These are phyloP conservation scores for Quercus glauca DNA, from an alignment of 306 rosid species.

Conservation along the genomic window DNA sequence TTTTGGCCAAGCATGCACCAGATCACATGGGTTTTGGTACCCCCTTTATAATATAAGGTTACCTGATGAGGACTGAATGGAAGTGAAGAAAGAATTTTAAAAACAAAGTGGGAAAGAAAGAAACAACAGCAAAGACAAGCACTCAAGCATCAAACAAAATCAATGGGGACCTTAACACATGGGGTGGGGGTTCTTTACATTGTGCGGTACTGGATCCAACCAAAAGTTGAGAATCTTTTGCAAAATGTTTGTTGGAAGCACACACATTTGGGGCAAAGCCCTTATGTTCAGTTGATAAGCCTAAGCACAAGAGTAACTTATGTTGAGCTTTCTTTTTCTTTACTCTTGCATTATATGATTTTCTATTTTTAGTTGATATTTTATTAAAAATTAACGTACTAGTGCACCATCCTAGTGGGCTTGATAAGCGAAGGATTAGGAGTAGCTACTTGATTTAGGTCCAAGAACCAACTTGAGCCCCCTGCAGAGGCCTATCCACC, in stretches of 20 bases:
- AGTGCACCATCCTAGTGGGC: too few species aligned
- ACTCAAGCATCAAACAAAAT: slow-evolving; percentile 51
- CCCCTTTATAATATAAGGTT: slow-evolving; percentile 43
- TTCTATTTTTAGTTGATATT: not conserved
- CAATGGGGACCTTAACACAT: slow-evolving; percentile 94
- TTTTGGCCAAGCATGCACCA: slow-evolving; percentile 64
- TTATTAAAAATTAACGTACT: not conserved
- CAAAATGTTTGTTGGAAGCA: slow-evolving; percentile 43
- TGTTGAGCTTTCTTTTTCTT: not conserved
- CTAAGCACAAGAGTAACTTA: not conserved
- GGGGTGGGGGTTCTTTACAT: slow-evolving; percentile 55
- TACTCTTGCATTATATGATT: not conserved
- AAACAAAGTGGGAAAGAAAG: slow-evolving; percentile 42
- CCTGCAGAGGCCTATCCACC: too few species aligned
- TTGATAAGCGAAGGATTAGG: too few species aligned
- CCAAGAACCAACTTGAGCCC: too few species aligned
- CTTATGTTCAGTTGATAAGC: not conserved
- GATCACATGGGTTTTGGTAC: slow-evolving; percentile 90
- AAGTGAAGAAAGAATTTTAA: slow-evolving; percentile 25
- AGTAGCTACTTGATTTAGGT: too few species aligned
- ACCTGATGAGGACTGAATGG: slow-evolving; percentile 52
- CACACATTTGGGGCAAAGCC: slow-evolving; percentile 10
- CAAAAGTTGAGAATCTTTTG: slow-evolving; percentile 58
- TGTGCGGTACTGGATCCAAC: slow-evolving; percentile 61
- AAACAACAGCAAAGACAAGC: slow-evolving; percentile 71